Conservation (phyloP, 2,329 filamentous ascomycete species). For the Colletotrichum musicola region DNA sequence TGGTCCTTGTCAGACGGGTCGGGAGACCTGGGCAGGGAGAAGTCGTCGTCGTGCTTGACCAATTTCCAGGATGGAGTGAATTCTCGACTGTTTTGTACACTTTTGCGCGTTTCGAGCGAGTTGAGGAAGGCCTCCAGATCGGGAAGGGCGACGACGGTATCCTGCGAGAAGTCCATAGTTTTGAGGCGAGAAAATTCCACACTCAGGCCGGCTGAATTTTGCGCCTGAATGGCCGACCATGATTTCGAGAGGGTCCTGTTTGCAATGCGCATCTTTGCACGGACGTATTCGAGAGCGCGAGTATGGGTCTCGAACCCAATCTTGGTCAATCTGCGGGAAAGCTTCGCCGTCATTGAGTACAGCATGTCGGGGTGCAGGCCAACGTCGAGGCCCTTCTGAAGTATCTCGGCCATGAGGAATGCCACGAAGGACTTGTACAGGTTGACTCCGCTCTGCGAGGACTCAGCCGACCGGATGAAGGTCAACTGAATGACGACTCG, state of each 20-base stretch:
- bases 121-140: slow-evolving; percentile 6
- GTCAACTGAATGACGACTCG: slow-evolving; percentile 62
- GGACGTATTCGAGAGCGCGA: not conserved
- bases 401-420: slow-evolving; percentile 55
- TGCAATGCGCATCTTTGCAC: not conserved
- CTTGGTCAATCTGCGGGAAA: slow-evolving; percentile 58
- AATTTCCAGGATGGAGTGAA: slow-evolving; percentile 15
- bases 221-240: not conserved
- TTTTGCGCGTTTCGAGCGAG: not conserved
- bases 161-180: slow-evolving; percentile 36
- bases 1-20: not conserved
- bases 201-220: not conserved
- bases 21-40: not conserved
- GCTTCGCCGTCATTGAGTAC: slow-evolving; percentile 57
- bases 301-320: slow-evolving; percentile 42
- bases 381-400: slow-evolving; percentile 43
- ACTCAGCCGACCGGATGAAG: not conserved
- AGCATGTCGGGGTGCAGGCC: slow-evolving; percentile 46
- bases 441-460: slow-evolving; percentile 20
- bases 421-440: slow-evolving; percentile 66
- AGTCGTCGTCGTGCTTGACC: not conserved
- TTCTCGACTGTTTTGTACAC: accelerated
- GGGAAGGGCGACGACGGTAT: slow-evolving; percentile 33
- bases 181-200: not conserved
- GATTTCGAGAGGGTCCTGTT: not conserved